A percentile compares a stretch with the other conserved stretches of the same genome.
Conservation (phyloP, 1,139 yeast genomes). For the Hemisphaericaspora xylofermentans region DNA sequence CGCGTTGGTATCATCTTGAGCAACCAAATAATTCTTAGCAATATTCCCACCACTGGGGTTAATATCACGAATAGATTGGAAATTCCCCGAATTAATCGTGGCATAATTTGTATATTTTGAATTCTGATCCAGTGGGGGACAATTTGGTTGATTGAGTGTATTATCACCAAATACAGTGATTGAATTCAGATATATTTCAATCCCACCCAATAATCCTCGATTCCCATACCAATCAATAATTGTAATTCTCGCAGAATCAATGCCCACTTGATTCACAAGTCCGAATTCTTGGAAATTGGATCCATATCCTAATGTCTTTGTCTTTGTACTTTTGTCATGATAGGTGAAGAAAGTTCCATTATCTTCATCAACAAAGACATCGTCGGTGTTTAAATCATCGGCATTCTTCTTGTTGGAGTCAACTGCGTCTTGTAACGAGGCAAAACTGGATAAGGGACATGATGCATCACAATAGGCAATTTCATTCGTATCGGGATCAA, state of each 20-base stretch:
- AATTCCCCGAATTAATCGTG: constrained; percentile 31
- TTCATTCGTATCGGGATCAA: constrained; percentile 67
- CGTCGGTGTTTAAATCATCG: constrained; percentile 24
- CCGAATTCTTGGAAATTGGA: constrained; percentile 73
- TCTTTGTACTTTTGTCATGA: constrained; percentile 39
- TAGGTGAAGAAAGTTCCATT: constrained; percentile 40
- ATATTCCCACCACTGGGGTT: constrained; percentile 16
- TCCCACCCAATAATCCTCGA: constrained; percentile 67
- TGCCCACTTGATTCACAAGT: constrained; percentile 68
- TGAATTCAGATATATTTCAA: constrained; percentile 68
- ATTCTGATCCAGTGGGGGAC: constrained; percentile 38
- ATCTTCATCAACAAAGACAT: constrained; percentile 29
- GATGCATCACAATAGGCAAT: constrained; percentile 74
- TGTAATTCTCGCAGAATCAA: constrained; percentile 62
- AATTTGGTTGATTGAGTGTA: constrained; percentile 65
- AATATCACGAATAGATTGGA: constrained; percentile 29
- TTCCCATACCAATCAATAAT: constrained; percentile 69
- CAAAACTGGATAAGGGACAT: constrained; percentile 61
- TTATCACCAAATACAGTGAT: constrained; percentile 70
- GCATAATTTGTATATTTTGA: constrained; percentile 34
- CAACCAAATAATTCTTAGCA: constrained; percentile 27
- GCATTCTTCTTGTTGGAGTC: constrained; percentile 20
- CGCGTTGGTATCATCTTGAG: constrained; percentile 31
- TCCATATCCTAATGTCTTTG: constrained; percentile 49
- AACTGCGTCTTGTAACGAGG: constrained; percentile 27